A percentile compares a stretch with the other conserved stretches of the same genome.
Conservation (phyloP, 192 early-diverging fungal species). For the Coemansia sp. region DNA sequence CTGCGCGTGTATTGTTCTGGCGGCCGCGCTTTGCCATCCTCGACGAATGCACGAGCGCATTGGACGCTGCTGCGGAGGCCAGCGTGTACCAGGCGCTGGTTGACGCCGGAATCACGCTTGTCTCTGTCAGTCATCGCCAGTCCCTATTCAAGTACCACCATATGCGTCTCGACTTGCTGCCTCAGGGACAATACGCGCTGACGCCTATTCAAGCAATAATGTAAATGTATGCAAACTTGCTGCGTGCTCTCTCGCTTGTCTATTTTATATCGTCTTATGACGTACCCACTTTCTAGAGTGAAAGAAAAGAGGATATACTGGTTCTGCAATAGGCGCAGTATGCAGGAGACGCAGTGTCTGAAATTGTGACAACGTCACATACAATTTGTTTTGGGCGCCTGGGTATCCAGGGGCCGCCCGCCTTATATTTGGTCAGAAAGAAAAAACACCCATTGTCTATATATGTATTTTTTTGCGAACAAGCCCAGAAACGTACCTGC, state of each 20-base stretch:
- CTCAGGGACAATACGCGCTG: constrained; percentile 35
- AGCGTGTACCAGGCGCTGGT: constrained; percentile 65
- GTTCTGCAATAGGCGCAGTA: not conserved
- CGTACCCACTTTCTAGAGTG: not conserved
- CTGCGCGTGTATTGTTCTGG: constrained; percentile 71
- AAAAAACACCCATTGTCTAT: not conserved
- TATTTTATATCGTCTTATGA: not conserved
- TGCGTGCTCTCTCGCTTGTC: constrained; percentile 5
- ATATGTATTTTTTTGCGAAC: not conserved
- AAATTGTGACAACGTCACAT: constrained; percentile 1
- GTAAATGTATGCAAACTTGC: not conserved
- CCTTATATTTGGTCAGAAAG: not conserved
- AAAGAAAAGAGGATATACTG: not conserved
- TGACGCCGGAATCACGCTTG: constrained; percentile 75
- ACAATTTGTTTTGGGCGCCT: not conserved
- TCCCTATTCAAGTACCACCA: constrained; percentile 60
- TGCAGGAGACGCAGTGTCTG: constrained; percentile 1
- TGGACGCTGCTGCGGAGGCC: constrained; percentile 61
- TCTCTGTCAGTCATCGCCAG: constrained; percentile 88
- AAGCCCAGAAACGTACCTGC: constrained; percentile 4
- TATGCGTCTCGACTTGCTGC: constrained; percentile 44
- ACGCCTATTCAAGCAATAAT: not conserved
- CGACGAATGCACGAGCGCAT: constrained; percentile 72
- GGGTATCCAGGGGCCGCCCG: not conserved
- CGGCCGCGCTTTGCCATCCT: constrained; percentile 76